Conservation (phyloP, 2,329 filamentous ascomycete species). For the Intubia oerlemansii region DNA sequence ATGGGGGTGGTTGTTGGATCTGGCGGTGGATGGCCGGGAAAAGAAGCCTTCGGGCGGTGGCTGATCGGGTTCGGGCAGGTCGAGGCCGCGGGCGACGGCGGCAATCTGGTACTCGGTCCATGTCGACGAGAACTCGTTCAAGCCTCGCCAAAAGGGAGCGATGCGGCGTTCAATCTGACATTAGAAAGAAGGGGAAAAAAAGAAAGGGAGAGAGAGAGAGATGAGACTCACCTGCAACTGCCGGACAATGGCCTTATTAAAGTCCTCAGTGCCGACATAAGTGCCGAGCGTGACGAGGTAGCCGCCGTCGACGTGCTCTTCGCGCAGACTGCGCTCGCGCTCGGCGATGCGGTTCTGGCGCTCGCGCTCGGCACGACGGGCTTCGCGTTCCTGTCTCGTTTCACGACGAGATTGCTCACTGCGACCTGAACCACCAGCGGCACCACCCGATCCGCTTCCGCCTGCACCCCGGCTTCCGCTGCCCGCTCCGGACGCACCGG, state of each 20-base stretch:
- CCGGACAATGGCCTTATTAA: slow-evolving; percentile 69
- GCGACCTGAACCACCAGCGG: too few relatives aligned
- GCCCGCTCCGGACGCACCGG: too few relatives aligned
- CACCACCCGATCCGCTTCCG: too few relatives aligned
- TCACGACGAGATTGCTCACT: too few relatives aligned
- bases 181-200: neutral
- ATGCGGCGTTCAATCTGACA: slow-evolving; percentile 75
- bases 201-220: too few relatives aligned
- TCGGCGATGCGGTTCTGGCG: slow-evolving; percentile 56
- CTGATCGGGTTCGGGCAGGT: slow-evolving; percentile 67
- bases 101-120: slow-evolving; percentile 96
- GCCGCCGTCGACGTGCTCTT: slow-evolving; percentile 86
- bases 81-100: slow-evolving; percentile 64
- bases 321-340: slow-evolving; percentile 70
- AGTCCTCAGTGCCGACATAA: slow-evolving; percentile 85
- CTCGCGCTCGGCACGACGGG: slow-evolving; percentile 66
- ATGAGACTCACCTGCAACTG: slow-evolving; percentile 73
- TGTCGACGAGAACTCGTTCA: slow-evolving; percentile 69
- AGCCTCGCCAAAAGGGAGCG: slow-evolving; percentile 86
- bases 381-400: slow-evolving; percentile 80
- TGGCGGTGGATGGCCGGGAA: slow-evolving; percentile 21
- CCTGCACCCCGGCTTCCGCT: too few relatives aligned
- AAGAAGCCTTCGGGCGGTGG: slow-evolving; percentile 48
- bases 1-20: neutral
- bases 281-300: slow-evolving; percentile 86